Conservation (phyloP, 192 early-diverging fungal species). For the Backusella circina region DNA sequence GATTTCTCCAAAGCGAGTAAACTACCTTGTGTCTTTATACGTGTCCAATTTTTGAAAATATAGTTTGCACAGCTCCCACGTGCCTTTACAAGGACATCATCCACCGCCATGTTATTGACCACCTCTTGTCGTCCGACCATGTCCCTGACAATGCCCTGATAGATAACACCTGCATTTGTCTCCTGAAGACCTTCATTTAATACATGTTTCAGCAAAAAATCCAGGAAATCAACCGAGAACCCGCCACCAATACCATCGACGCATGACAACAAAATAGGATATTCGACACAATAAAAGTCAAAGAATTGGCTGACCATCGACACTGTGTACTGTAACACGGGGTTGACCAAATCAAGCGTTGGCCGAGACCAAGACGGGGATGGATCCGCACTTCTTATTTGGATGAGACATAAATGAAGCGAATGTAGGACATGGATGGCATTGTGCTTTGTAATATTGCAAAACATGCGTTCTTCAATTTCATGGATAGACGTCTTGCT, state of each 20-base stretch:
- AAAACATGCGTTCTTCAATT: constrained; percentile 6
- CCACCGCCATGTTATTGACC: constrained; percentile 32
- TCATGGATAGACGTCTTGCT: constrained; percentile 9
- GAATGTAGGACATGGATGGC: constrained; percentile 32
- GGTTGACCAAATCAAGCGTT: constrained; percentile 23
- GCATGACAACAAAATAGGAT: constrained; percentile 32
- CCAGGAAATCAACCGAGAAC: constrained; percentile 36
- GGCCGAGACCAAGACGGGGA: constrained; percentile 24
- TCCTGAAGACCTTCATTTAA: constrained; percentile 25
- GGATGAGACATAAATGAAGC: constrained; percentile 25
- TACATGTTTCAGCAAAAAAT: constrained; percentile 22
- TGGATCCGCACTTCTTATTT: constrained; percentile 25
- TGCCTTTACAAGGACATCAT: constrained; percentile 19
- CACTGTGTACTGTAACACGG: constrained; percentile 19
- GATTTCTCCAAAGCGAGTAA: constrained; percentile 25
- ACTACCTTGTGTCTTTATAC: constrained; percentile 21
- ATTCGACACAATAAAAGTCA: constrained; percentile 30
- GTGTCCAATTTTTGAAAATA: constrained; percentile 5
- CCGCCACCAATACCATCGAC: constrained; percentile 35
- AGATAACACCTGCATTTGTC: constrained; percentile 23
- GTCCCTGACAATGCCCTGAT: constrained; percentile 35
- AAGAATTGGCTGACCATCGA: constrained; percentile 18
- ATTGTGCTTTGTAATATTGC: constrained; percentile 22
- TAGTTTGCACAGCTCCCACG: constrained; percentile 20
- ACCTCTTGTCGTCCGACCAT: constrained; percentile 32